Conservation (phyloP, 208 protist genomes). For the Leishmania tarentolae region DNA sequence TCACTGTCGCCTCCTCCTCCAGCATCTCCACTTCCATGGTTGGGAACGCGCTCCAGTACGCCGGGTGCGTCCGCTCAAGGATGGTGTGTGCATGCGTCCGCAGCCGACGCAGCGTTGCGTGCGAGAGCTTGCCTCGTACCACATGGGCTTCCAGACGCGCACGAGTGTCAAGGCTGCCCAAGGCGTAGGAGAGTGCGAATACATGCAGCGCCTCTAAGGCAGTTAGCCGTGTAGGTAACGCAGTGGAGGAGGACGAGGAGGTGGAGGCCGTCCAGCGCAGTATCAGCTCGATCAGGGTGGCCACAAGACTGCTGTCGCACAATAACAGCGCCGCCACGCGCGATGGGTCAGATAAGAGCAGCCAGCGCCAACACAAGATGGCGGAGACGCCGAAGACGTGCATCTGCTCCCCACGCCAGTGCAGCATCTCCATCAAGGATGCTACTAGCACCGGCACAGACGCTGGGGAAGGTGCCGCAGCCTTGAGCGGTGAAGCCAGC, state of each 20-base stretch:
- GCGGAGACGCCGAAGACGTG: constrained; percentile 34
- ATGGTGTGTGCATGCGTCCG: constrained; percentile 9
- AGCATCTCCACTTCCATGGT: constrained; percentile 31
- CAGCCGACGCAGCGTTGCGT: constrained; percentile 34
- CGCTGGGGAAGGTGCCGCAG: background rate
- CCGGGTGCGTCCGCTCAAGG: constrained; percentile 18
- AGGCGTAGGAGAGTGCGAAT: constrained; percentile 20
- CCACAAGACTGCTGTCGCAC: constrained; percentile 25
- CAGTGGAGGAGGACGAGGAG: background rate
- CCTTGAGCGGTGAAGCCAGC: background rate
- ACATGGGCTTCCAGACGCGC: constrained; percentile 24
- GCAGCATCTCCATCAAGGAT: constrained; percentile 29
- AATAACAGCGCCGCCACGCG: constrained; percentile 22
- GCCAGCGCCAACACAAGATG: constrained; percentile 57
- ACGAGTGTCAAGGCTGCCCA: constrained; percentile 43
- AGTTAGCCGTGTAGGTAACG: constrained; percentile 17
- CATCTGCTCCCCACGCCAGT: constrained; percentile 32
- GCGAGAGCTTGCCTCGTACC: constrained; percentile 27
- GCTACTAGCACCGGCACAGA: constrained; percentile 8
- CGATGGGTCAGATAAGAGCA: constrained; percentile 40
- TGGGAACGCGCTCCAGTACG: constrained; percentile 46
- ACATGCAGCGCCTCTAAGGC: constrained; percentile 27
- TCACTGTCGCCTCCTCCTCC: constrained; percentile 18
- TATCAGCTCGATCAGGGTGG: constrained; percentile 39
- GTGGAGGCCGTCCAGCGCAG: constrained; percentile 10